These are phyloP conservation scores for Zychaea mexicana DNA, from an alignment of 371 early-diverging fungal species.

Conservation along the genomic window DNA sequence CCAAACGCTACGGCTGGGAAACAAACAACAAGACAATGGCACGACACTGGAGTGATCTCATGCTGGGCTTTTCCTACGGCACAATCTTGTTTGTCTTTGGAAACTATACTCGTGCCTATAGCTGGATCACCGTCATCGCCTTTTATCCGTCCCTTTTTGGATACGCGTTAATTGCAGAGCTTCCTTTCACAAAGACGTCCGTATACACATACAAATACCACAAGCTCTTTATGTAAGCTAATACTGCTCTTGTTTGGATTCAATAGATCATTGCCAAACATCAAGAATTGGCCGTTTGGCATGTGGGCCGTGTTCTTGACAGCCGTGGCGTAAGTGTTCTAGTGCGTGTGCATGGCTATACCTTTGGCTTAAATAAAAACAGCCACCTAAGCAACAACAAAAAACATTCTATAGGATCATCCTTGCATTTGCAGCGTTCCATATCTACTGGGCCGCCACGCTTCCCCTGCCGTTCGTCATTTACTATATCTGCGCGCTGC, in stretches of 20 bases:
- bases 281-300: constrained; percentile 69
- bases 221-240: neutral
- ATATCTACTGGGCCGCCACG: constrained; percentile 55
- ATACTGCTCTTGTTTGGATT: too few relatives aligned
- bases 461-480: constrained; percentile 43
- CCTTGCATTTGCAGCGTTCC: constrained; percentile 60
- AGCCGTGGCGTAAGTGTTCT: constrained; percentile 48
- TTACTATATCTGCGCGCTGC: constrained; percentile 60
- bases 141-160: constrained; percentile 76
- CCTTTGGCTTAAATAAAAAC: too few relatives aligned
- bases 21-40: constrained; percentile 60
- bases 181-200: constrained; percentile 67
- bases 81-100: constrained; percentile 83
- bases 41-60: constrained; percentile 67
- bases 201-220: neutral
- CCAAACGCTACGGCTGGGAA: constrained; percentile 68
- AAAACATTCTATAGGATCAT: constrained; percentile 35
- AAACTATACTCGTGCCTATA: constrained; percentile 69
- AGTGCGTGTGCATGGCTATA: too few relatives aligned
- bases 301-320: constrained; percentile 69
- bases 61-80: constrained; percentile 59
- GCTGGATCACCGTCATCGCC: constrained; percentile 73
- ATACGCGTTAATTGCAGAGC: constrained; percentile 69
- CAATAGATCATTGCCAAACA: constrained; percentile 62
- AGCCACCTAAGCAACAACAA: neutral